Evolutionary conservation across 2,329 filamentous ascomycete genomes (phyloP).

Genomic region (Pseudogymnoascus pannorum): DNA sequence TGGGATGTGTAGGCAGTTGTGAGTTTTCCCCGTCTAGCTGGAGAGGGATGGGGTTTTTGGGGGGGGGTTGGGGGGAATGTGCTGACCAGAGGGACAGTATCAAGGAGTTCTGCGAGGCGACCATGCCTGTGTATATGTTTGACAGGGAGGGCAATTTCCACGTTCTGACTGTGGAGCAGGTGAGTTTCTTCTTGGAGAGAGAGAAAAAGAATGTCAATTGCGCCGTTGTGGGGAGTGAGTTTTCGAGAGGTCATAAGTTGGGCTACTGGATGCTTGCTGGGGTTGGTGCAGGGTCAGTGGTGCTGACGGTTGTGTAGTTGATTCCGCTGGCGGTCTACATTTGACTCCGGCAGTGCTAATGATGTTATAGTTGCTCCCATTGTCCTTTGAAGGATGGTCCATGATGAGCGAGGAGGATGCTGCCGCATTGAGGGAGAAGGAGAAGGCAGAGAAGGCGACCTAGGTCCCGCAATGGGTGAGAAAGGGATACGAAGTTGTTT

Average conservation of each 20-base stretch:
- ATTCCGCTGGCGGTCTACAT: background rate
- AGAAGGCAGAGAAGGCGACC: background rate
- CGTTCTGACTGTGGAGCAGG: conserved; percentile 63
- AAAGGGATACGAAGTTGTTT: background rate
- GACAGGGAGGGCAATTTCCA: conserved; percentile 68
- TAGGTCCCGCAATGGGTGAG: background rate
- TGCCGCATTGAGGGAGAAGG: background rate
- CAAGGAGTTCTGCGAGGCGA: conserved; percentile 64
- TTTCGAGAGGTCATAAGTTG: background rate
- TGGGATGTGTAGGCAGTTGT: conserved; percentile 95
- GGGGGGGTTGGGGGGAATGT: conserved; percentile 7
- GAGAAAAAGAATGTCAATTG: too few relatives aligned
- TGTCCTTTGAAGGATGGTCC: background rate
- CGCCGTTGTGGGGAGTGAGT: too few relatives aligned
- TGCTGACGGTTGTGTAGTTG: background rate
- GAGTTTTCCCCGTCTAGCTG: conserved; percentile 31
- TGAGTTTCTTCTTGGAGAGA: too few relatives aligned
- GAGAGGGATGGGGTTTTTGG: conserved; percentile 10
- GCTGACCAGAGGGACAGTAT: conserved; percentile 43
- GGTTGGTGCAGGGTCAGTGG: background rate
- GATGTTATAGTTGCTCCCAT: background rate
- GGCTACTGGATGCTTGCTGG: background rate
- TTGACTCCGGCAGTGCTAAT: background rate
- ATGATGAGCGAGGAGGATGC: background rate
- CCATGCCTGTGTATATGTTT: conserved; percentile 84